Evolutionary conservation across 331 rosid species (phyloP), one percentile per base, ranked within the genome.

Genomic region (Prunus yedoensis): DNA sequence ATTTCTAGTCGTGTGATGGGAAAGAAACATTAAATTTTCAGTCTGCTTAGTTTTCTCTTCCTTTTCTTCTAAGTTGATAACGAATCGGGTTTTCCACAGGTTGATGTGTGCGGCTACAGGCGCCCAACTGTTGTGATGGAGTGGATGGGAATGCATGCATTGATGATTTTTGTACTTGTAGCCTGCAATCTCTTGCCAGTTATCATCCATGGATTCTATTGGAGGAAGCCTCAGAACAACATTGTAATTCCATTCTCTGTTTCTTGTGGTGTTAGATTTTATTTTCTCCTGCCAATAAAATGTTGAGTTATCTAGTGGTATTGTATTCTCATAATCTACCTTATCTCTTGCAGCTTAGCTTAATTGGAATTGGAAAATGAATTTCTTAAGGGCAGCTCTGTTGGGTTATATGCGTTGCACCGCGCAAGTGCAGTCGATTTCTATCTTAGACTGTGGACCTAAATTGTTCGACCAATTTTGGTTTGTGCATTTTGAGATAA

Each of bases 111-210:
- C 45, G 89, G 93, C 54, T 92, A 84, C 72, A 82, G 83, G 59
- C 94, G 96, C 23, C 62, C 82, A 73, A 81, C 85, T 10, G 52
- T 57, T 70, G 83, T 91, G 74, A 51, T 89, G 83, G 90, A 95
- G 87, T 95, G 97, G 99, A 88, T 90, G 87, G 99, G 99, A 20
- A 87, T 59, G 91, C 97, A 95, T 79, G 99, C 99, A 7, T 80
- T 95, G 65, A 80, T 88, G 81, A 92, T 95, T 35, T 95, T 78
- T 74, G 62, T 87, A 51, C 87, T 95, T 16, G 88, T 88, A 1
- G 98, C 97, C 70, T 89, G 99, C 96, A 92, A 95, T 15, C 76
- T 95, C 62, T 79, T 95, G 56, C 99, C 99, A 13, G 80, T 95
- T 75, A 47, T 95, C 81, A 75, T 95, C 63, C 97, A 88, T 73